A percentile compares a stretch with the other conserved stretches of the same genome.
Conservation (phyloP, 2,329 filamentous ascomycete species). For the Emergomyces orientalis region DNA sequence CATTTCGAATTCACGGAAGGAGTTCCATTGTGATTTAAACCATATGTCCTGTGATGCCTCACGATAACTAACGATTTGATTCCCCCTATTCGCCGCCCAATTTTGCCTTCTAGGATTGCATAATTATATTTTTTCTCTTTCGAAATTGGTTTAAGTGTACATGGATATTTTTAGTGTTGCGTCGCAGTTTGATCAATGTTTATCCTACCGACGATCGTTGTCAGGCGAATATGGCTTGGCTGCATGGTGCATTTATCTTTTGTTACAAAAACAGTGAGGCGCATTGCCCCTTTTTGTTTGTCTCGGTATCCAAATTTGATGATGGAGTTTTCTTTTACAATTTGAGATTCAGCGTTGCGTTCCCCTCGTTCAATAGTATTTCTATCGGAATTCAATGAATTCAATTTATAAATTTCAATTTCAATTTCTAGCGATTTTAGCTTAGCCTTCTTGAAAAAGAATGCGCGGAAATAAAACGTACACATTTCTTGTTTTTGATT, state of each 20-base stretch:
- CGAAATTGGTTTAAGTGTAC: background rate
- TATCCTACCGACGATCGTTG: background rate
- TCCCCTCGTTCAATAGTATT: background rate
- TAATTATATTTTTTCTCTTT: background rate
- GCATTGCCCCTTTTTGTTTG: background rate
- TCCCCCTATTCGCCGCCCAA: background rate
- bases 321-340: background rate
- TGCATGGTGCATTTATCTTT: background rate
- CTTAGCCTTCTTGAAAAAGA: background rate
- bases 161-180: background rate
- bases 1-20: background rate
- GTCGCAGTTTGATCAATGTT: background rate
- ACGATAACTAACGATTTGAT: background rate
- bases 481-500: background rate
- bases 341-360: background rate
- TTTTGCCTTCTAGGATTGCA: background rate
- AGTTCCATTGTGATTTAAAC: background rate
- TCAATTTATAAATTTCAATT: background rate
- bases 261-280: background rate
- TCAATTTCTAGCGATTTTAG: background rate
- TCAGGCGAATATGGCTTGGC: background rate
- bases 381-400: background rate
- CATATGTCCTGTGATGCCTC: background rate
- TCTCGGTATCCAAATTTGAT: background rate
- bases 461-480: background rate